phyloP scores from a whole-genome alignment of 75 land plant genomes.

The Picea sitchensis region DNA sequence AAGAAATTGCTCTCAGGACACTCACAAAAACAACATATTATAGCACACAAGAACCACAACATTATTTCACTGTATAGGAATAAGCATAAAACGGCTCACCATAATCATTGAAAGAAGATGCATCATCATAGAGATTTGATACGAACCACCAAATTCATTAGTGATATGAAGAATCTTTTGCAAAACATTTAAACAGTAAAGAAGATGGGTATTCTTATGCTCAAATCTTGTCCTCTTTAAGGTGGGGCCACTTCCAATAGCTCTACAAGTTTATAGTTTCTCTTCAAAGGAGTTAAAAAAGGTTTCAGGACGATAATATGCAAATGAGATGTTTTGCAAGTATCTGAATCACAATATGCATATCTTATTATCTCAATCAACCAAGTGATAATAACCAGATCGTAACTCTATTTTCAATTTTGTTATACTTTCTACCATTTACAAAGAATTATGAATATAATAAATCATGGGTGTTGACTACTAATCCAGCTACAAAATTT shows the following conservation, averaged over 20 bases:
- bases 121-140: background rate
- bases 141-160: background rate
- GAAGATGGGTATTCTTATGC: background rate
- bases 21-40: background rate
- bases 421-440: too few species aligned
- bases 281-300: background rate
- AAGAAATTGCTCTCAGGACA: background rate
- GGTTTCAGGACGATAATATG: background rate
- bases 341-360: background rate
- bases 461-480: too few species aligned
- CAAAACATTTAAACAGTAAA: background rate
- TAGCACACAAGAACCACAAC: background rate
- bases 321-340: background rate
- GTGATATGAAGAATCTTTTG: background rate
- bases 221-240: background rate
- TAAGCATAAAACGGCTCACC: background rate
- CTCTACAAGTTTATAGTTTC: background rate
- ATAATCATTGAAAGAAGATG: background rate
- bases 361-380: too few species aligned
- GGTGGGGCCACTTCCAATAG: background rate
- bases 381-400: too few species aligned
- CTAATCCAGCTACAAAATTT: too few species aligned
- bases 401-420: too few species aligned
- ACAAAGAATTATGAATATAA: too few species aligned
- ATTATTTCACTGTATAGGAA: background rate